A percentile compares a stretch with the other conserved stretches of the same genome.
Conservation (phyloP, 352 stramenopile species). For the Globisporangium splendens region DNA sequence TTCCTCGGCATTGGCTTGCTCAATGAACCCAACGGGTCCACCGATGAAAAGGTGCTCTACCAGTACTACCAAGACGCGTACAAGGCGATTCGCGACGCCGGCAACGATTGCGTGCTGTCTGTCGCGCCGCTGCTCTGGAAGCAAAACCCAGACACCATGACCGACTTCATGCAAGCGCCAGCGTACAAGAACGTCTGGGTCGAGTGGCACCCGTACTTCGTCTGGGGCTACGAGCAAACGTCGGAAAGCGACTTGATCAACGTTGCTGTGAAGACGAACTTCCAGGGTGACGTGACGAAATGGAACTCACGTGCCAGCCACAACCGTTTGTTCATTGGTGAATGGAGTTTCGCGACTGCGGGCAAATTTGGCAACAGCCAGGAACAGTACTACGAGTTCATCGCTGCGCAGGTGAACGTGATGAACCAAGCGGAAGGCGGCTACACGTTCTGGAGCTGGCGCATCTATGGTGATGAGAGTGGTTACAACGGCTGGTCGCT, state of each 20-base stretch:
- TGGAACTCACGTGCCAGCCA: slow-evolving; percentile 37
- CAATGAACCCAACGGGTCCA: slow-evolving; percentile 64
- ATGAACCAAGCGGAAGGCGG: slow-evolving; percentile 49
- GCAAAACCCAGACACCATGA: slow-evolving; percentile 43
- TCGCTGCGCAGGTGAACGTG: slow-evolving; percentile 40
- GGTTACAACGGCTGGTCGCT: slow-evolving; percentile 65
- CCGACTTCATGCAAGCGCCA: slow-evolving; percentile 44
- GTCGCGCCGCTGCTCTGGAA: slow-evolving; percentile 50
- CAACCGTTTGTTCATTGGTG: slow-evolving; percentile 44
- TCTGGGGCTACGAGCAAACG: slow-evolving; percentile 71
- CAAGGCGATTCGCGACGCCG: slow-evolving; percentile 39
- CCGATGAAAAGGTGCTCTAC: slow-evolving; percentile 54
- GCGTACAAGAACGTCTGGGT: slow-evolving; percentile 77
- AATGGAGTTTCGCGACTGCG: slow-evolving; percentile 43
- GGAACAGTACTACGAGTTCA: slow-evolving; percentile 47
- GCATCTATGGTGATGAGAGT: slow-evolving; percentile 58
- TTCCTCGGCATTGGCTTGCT: slow-evolving; percentile 68
- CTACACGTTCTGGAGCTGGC: slow-evolving; percentile 78
- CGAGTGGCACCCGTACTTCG: slow-evolving; percentile 82
- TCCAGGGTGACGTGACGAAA: slow-evolving; percentile 28
- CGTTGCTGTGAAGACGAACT: slow-evolving; percentile 35
- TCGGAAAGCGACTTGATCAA: slow-evolving; percentile 48
- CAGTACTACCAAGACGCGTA: slow-evolving; percentile 78
- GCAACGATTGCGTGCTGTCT: slow-evolving; percentile 64
- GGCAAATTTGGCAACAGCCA: slow-evolving; percentile 49